Base-by-base conservation (phyloP, 75 land plant species). In the Azolla pinnata region DNA sequence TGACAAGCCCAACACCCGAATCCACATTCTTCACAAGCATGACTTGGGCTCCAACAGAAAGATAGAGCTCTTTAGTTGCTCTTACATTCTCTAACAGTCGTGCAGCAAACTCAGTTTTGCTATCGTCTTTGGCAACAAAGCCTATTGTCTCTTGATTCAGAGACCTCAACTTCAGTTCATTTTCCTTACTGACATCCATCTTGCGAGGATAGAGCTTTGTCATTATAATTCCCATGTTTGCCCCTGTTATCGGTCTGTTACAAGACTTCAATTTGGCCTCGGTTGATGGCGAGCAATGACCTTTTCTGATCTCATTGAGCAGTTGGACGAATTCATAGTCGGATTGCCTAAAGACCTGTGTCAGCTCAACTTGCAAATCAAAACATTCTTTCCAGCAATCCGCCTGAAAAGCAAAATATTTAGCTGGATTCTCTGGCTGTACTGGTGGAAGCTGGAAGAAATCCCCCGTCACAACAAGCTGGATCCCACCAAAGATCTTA, bases 381-480 rank as follows among this genome's bases (percentile, higher is more conserved):
- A 86, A 85, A 34, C 79, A 78, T 0, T 72, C 53, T 45, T 78
- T 33, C 90, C 90, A 86, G 61, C 90, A 86, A 33, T 83, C 79
- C 0, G 87, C 81, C 45, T 86, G 72, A 45, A 86, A 86, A 0
- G 90, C 87, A 73, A 70, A 86, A 46, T 67, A 32, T 60, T 80
- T 83, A 2, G 34, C 47, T 0, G 56, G 19, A 19, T 57, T 65
- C 19, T 63, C 33, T 2, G 54, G 60, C 1, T 30, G 34, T 4
- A 86, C 57, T 1, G 90, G 90, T 26, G 83, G 81, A 33, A 86
- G 71, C 67, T 86, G 90, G 65, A 77, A 75, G 48, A 86, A 86
- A 54, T 86, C 90, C 12, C 90, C 90, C 31, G 77, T 63, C 23
- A 75, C 87, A 59, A 86, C 48, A 29, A 86, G 66, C 67, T 86